Percentiles rank a stretch among this genome's conserved stretches.
phyloP scores from a whole-genome alignment of 805 yeast species.

The Hanseniaspora clermontiae region DNA sequence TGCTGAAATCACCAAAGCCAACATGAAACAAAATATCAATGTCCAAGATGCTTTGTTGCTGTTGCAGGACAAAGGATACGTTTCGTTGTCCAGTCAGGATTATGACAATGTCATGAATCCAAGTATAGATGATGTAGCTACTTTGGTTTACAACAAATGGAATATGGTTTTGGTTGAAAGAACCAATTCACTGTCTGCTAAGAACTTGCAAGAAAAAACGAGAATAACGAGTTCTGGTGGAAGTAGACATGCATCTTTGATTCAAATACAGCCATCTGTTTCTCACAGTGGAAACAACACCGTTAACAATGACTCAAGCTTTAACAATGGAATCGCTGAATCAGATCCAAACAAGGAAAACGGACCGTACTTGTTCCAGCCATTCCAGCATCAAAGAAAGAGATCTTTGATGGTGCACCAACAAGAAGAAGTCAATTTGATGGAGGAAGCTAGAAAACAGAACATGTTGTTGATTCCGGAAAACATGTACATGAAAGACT shows the following conservation, averaged over 20 bases:
- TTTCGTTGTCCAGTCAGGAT: conserved; percentile 29
- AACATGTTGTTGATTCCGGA: conserved; percentile 2
- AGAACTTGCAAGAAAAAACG: not conserved
- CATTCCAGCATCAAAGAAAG: conserved; percentile 8
- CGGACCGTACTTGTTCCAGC: conserved; percentile 2
- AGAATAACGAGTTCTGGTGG: not conserved
- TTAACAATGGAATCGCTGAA: not conserved
- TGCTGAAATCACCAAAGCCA: conserved; percentile 14
- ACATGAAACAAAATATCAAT: conserved; percentile 13
- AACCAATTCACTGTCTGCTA: not conserved
- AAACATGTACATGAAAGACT: conserved; percentile 17
- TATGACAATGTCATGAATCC: conserved; percentile 13
- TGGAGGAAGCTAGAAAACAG: conserved; percentile 10
- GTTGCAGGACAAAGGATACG: conserved; percentile 27
- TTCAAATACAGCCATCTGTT: conserved; percentile 8
- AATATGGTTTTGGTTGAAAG: conserved; percentile 12
- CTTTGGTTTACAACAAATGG: conserved; percentile 13
- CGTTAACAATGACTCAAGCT: conserved; percentile 14
- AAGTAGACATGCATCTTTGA: conserved; percentile 9
- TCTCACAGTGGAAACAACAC: conserved; percentile 5
- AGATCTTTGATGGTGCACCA: not conserved
- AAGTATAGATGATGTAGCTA: conserved; percentile 7
- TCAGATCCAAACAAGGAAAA: not conserved
- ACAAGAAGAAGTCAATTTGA: not conserved
- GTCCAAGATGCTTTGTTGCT: conserved; percentile 19